Evolutionary conservation across 1,284 basidiomycete species (phyloP), one percentile per base, ranked within the genome.

Genomic region (Microbotryomycetes sp.): DNA sequence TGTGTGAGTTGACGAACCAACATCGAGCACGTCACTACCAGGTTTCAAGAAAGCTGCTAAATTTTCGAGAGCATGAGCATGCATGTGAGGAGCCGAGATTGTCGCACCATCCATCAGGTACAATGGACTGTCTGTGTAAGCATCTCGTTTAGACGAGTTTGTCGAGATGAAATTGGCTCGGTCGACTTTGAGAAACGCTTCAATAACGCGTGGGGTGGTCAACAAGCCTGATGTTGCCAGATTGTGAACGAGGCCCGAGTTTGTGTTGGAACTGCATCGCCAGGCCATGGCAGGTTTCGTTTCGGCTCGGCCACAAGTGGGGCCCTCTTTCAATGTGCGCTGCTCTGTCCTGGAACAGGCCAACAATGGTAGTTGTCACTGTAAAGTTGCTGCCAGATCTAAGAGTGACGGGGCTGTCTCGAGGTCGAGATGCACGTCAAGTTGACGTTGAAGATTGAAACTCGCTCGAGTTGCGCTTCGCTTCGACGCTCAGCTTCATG

Each of bases 61-160:
- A 59, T 85, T 80, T 72, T 91, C 86, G 6, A 82, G 73, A 0
- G 89, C 89, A 68, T 90, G 84, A 0, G 89, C 91, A 67, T 94
- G 91, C 89, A 92, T 93, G 74, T 93, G 91, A 3, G 91, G 91
- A 0, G 91, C 92, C 52, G 86, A 88, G 65, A 93, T 92, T 0
- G 91, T 94, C 23, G 90, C 91, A 15, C 83, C 85, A 68, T 86
- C 81, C 3, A 86, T 86, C 57, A 90, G 28, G 46, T 70, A 86
- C 84, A 89, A 86, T 19, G 90, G 91, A 0, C 84, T 83, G 72
- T 93, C 91, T 30, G 83, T 77, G 66, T 93, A 93, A 3, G 89
- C 86, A 22, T 79, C 76, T 0, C 70, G 58, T 49, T 76, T 77
- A 60, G 79, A 73, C 1, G 76, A 73, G 14, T 76, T 77, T 59